These are phyloP conservation scores for Trametes cinnabarina DNA, from an alignment of 768 basidiomycete species.

Conservation along the genomic window DNA sequence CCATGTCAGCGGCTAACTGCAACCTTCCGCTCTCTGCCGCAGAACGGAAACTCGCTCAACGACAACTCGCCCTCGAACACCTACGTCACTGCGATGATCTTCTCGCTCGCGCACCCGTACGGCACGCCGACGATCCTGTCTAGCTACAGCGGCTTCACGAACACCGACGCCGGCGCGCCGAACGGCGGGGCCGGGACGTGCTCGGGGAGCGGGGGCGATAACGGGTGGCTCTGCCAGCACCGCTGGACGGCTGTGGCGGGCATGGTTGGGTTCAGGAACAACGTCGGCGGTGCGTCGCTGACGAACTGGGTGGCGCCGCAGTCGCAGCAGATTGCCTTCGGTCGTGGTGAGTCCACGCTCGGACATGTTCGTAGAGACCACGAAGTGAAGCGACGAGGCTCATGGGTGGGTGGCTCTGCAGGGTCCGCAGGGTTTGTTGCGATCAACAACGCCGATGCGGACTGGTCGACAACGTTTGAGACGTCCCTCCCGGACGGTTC, in stretches of 20 bases:
- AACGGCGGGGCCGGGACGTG: constrained; percentile 59
- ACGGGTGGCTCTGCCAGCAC: constrained; percentile 69
- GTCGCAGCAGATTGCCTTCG: constrained; percentile 63
- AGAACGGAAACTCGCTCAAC: constrained; percentile 55
- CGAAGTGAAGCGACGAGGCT: neutral
- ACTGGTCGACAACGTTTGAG: constrained; percentile 55
- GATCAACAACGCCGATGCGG: constrained; percentile 60
- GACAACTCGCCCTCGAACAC: constrained; percentile 63
- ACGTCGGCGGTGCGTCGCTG: constrained; percentile 49
- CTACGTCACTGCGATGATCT: constrained; percentile 57
- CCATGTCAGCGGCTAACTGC: neutral
- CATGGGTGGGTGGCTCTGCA: constrained; percentile 19
- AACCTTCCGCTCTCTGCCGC: neutral
- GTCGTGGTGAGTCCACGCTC: constrained; percentile 44
- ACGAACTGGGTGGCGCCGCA: constrained; percentile 59
- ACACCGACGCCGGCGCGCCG: constrained; percentile 56
- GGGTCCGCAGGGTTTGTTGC: constrained; percentile 59
- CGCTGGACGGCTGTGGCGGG: constrained; percentile 56
- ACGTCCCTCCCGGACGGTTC: constrained; percentile 56
- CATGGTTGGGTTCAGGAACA: constrained; percentile 61
- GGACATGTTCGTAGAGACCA: neutral
- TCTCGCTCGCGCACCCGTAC: constrained; percentile 66
- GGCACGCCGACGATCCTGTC: constrained; percentile 65
- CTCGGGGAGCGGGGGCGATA: constrained; percentile 45
- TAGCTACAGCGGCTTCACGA: constrained; percentile 48